Base-by-base conservation (phyloP, 2,329 filamentous ascomycete species). In the Ophiosphaerella herpotricha region DNA sequence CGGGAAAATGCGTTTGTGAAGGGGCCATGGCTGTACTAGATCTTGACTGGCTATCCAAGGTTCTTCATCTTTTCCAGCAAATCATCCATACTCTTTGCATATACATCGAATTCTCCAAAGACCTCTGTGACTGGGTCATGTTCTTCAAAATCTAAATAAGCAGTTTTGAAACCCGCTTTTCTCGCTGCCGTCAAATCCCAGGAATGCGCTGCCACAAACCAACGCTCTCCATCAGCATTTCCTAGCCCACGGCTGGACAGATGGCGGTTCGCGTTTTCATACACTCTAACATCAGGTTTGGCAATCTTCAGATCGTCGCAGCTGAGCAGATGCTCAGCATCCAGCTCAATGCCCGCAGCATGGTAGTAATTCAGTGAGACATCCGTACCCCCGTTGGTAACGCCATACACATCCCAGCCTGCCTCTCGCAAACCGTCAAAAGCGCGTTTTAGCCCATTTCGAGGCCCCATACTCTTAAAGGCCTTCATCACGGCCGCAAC, bases 161-260 rank as follows among this genome's bases (percentile, higher is more conserved):
- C 62, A 2, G 62, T 66, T 40, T 59, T 61, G 16, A 64, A 66
- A 9, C 62, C 62, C 7, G 54, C 62, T 26, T 53, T 52, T 14
- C 52, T 54, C 8, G 62, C 59, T 0, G 59, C 57, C 31, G 60
- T 52, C 21, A 64, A 18, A 51, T 66, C 62, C 62, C 62, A 66
- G 3, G 62, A 54, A 50, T 66, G 62, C 41, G 62, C 62, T 4
- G 62, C 62, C 36, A 66, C 47, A 34, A 66, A 66, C 62, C 62
- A 66, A n/a, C 62, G 50, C 45, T 57, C 48, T 0, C 54, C 61
- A 7, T 55, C 50, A 1, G 21, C 57, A 16, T 56, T 37, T 14
- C 44, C 50, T n/a, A 53, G 3, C 0, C 48, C 55, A 4, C 43
- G 46, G 7, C 34, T 36, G 5, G 50, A 54, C 34, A 66, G 34